Evolutionary conservation across 2,329 filamentous ascomycete genomes (phyloP).

Genomic region (Alternaria sp.): DNA sequence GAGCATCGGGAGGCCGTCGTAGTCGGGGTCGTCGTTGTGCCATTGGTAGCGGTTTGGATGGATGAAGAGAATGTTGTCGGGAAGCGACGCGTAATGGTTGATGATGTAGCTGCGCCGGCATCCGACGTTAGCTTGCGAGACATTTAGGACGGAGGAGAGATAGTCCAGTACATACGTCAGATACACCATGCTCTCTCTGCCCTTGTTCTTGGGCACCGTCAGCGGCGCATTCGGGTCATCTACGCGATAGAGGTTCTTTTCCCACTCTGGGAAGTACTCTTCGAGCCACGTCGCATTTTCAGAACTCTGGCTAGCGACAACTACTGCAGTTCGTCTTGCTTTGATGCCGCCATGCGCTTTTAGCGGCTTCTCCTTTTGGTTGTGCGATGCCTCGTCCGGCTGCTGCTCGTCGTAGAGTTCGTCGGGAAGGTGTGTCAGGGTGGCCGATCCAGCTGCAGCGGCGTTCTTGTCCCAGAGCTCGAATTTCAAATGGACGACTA

Average conservation of each 20-base stretch:
- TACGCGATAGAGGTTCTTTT: slow-evolving; percentile 55
- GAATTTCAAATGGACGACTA: slow-evolving; percentile 44
- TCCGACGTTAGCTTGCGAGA: slow-evolving; percentile 13
- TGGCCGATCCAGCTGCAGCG: slow-evolving; percentile 17
- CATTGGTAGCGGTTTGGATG: slow-evolving; percentile 57
- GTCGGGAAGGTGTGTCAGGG: slow-evolving; percentile 25
- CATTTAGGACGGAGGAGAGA: not conserved
- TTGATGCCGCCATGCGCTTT: slow-evolving; percentile 24
- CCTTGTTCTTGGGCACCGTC: slow-evolving; percentile 59
- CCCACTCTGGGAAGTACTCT: slow-evolving; percentile 51
- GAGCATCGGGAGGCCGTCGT: slow-evolving; percentile 60
- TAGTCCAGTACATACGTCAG: slow-evolving; percentile 51
- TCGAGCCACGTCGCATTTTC: slow-evolving; percentile 55
- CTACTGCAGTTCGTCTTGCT: slow-evolving; percentile 43
- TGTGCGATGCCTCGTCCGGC: slow-evolving; percentile 13
- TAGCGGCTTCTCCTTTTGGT: slow-evolving; percentile 21
- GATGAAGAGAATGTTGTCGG: slow-evolving; percentile 54
- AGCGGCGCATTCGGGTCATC: slow-evolving; percentile 51
- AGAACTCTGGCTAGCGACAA: slow-evolving; percentile 51
- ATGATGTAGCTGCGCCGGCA: slow-evolving; percentile 50
- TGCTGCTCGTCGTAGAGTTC: slow-evolving; percentile 26
- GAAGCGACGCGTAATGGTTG: slow-evolving; percentile 52
- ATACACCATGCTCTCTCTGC: slow-evolving; percentile 61
- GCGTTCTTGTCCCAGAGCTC: slow-evolving; percentile 36
- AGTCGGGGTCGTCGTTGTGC: slow-evolving; percentile 63